Evolutionary conservation across 208 protist species (phyloP), one percentile per base, ranked within the genome.

Genomic region (Porcisia deanei): DNA sequence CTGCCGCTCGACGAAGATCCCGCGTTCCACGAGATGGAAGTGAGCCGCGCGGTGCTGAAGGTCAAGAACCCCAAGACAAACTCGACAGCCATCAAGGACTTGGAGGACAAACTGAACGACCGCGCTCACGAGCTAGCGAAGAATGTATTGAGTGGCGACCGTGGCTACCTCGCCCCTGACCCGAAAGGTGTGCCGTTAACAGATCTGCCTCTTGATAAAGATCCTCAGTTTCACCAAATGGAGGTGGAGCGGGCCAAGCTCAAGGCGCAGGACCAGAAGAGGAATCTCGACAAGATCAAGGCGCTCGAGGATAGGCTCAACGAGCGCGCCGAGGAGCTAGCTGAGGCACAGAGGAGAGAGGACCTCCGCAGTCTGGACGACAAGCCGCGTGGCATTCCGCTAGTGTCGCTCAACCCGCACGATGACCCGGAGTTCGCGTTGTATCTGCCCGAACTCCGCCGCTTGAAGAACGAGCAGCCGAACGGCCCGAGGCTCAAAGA

Each of bases 181-280:
- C 92, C 89, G n/a, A 80, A 92, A 54, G 88, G 88, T 59, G 83
- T 94, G 30, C 78, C 84, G n/a, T 76, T 96, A 49, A 70, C 73
- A 25, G 75, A 92, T 58, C 76, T 96, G 43, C 87, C 89, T 9
- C 80, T 96, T n/a, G 91, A 94, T 71, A 79, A 47, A 3, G 90
- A 95, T 59, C 73, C 78, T 1, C 68, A 82, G 53, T 94, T 94
- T 70, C 78, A 88, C 63, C 79, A 84, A 58, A 67, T 92, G 78
- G 92, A 96, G 82, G 79, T 85, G 66, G 87, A 92, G 84, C 90
- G 92, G 12, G 87, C 83, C 37, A 89, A 89, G 79, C 85, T 93
- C 43, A 93, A 90, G 87, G 84, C 85, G 66, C 79, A 85, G 60
- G 89, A 93, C 63, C 85, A 75, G 45, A 71, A 80, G n/a, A 81